Evolutionary conservation across 495 filamentous ascomycete genomes (phyloP), one percentile per base, ranked within the genome.

Genomic region (Umbilicaria muhlenbergii): DNA sequence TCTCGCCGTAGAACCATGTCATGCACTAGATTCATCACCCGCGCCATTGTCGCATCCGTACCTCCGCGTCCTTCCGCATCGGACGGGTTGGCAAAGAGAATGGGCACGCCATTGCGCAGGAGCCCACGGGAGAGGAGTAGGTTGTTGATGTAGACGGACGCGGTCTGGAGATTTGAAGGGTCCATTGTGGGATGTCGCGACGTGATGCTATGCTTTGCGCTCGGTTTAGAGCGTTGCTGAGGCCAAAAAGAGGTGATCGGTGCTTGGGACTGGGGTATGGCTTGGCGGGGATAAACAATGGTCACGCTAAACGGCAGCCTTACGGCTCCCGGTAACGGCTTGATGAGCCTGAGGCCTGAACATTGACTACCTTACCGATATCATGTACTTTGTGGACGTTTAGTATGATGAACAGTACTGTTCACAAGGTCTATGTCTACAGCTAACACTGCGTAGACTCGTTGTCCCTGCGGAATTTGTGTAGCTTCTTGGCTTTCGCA

Each of bases 101-200:
- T 91, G 28, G 73, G 73, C 45, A 75, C 70, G 50, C 86, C 83
- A 77, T 83, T 81, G 54, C 83, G 81, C 11, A 96, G 64, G 16
- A 98, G 70, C 15, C 91, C 91, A 34, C 91, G 78, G 3, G 89
- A 86, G 32, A 94, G 74, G 28, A 98, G 69, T 45, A 94, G 79
- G 58, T 95, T 94, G 67, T 98, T 98, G 64, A 98, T 82, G 63
- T 96, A 96, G 38, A 77, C 75, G 43, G 89, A 94, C 19, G 91
- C 91, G 44, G 86, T 85, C 51, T 81, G 75, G 37, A 95, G 66
- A 62, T 83, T 89, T 44, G 81, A 75, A 43, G 74, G 60, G 56
- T 92, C 86, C 77, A 91, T 91, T 37, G 31, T 24, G 31, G 24
- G 10, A 28, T 4, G 24, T 10, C 24, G 8, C 24, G 8, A 28